A percentile compares a stretch with the other conserved stretches of the same genome.
These are phyloP conservation scores for Chimonanthus praecox DNA, from an alignment of 164 flowering plant species.

Conservation along the genomic window DNA sequence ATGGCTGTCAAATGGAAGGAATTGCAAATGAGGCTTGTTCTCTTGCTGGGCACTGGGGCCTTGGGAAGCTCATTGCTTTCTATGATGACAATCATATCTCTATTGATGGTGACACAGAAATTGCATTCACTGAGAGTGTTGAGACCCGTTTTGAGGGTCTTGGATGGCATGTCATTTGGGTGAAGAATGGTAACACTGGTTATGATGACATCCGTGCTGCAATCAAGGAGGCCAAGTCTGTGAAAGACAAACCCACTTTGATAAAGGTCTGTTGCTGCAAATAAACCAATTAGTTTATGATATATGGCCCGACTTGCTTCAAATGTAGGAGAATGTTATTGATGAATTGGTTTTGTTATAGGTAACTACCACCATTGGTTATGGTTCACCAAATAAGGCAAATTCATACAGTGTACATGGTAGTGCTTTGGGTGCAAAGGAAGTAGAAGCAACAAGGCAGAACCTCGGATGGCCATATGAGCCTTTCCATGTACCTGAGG, in stretches of 20 bases:
- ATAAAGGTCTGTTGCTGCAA: conserved; percentile 60
- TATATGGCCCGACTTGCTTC: too few relatives aligned
- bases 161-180: conserved; percentile 99
- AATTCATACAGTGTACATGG: conserved; percentile 96
- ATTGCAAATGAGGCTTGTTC: conserved; percentile 89
- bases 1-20: conserved; percentile 99
- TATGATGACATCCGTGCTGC: conserved; percentile 98
- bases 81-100: conserved; percentile 98
- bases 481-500: conserved; percentile 97
- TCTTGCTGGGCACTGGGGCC: conserved; percentile 97
- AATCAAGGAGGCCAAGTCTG: conserved; percentile 88
- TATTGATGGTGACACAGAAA: conserved; percentile 92
- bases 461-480: conserved; percentile 92
- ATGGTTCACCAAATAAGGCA: conserved; percentile 96
- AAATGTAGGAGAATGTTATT: not conserved
- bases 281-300: not conserved
- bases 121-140: conserved; percentile 92
- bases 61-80: conserved; percentile 95
- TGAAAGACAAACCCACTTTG: conserved; percentile 85
- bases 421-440: conserved; percentile 87
- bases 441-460: conserved; percentile 93
- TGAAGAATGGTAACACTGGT: conserved; percentile 92
- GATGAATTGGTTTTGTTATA: conserved; percentile 15
- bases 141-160: conserved; percentile 86
- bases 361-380: conserved; percentile 98